Evolutionary conservation across 169 alveolate genomes (phyloP).

Genomic region (Eimeria praecox): DNA sequence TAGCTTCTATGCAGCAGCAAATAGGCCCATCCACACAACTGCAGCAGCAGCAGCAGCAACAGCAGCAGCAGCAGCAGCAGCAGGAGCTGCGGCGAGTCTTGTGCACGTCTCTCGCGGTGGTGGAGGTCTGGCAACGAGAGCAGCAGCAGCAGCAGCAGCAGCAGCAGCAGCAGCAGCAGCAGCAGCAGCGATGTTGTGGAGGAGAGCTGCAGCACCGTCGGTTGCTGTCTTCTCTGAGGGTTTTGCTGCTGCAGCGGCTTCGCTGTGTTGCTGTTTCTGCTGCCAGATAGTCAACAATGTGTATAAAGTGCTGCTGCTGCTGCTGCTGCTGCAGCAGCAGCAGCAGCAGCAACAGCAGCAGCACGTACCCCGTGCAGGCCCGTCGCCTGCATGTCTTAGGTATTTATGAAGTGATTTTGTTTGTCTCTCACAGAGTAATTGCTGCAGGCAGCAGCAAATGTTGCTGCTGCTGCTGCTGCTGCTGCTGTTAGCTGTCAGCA

Average conservation of each 20-base stretch:
- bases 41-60: conserved; percentile 52
- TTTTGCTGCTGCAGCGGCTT: conserved; percentile 28
- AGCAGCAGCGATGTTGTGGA: background rate
- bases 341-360: conserved; percentile 24
- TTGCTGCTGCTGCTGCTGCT: background rate
- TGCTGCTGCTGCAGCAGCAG: conserved; percentile 5
- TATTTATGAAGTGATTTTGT: background rate
- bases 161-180: background rate
- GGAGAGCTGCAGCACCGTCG: conserved; percentile 8
- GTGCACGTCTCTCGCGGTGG: conserved; percentile 46
- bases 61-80: conserved; percentile 29
- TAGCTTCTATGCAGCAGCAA: conserved; percentile 15
- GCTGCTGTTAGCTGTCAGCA: background rate
- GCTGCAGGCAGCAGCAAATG: conserved; percentile 6
- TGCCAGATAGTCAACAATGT: background rate
- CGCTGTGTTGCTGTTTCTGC: background rate
- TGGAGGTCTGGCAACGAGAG: conserved; percentile 54
- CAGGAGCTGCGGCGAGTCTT: conserved; percentile 17
- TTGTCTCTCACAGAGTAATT: background rate
- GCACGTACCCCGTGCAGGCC: background rate
- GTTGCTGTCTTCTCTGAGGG: conserved; percentile 19
- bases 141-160: conserved; percentile 54
- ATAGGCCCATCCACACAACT: background rate
- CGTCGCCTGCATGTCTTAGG: background rate
- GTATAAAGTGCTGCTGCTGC: background rate